A percentile compares a stretch with the other conserved stretches of the same genome.
Evolutionary conservation across 208 protist genomes (phyloP).

Genomic region (Trypanosoma theileri): DNA sequence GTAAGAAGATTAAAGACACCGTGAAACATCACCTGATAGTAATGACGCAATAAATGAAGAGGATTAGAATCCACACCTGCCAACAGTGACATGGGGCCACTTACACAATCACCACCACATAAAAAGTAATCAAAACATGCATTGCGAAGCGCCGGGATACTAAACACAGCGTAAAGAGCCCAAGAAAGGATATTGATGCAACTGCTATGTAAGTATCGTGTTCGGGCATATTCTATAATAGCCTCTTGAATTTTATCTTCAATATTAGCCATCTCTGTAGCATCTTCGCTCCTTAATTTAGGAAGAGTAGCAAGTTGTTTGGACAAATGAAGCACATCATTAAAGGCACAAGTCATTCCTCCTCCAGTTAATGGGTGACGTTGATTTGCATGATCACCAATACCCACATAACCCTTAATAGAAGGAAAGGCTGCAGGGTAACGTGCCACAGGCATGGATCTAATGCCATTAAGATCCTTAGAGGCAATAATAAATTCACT

Average conservation of each 20-base stretch:
- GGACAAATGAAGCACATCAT: constrained; percentile 74
- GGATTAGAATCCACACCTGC: constrained; percentile 72
- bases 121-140: constrained; percentile 93
- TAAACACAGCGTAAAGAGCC: constrained; percentile 90
- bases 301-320: constrained; percentile 61
- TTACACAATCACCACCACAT: constrained; percentile 81
- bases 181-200: constrained; percentile 93
- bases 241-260: constrained; percentile 59
- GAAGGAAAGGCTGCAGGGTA: constrained; percentile 71
- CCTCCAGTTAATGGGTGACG: constrained; percentile 93
- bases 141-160: constrained; percentile 56
- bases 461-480: constrained; percentile 57
- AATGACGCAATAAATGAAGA: constrained; percentile 76
- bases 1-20: constrained; percentile 53
- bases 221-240: constrained; percentile 59
- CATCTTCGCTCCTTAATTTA: constrained; percentile 38
- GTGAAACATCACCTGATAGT: constrained; percentile 82
- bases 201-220: constrained; percentile 67
- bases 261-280: constrained; percentile 48
- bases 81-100: constrained; percentile 84
- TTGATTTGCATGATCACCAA: constrained; percentile 95
- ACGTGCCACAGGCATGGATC: constrained; percentile 79
- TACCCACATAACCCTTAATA: constrained; percentile 84
- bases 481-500: constrained; percentile 66
- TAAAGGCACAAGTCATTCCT: constrained; percentile 91